Evolutionary conservation across 805 yeast genomes (phyloP), one percentile per base, ranked within the genome.

Genomic region (Schwanniomyces vanrijiae): DNA sequence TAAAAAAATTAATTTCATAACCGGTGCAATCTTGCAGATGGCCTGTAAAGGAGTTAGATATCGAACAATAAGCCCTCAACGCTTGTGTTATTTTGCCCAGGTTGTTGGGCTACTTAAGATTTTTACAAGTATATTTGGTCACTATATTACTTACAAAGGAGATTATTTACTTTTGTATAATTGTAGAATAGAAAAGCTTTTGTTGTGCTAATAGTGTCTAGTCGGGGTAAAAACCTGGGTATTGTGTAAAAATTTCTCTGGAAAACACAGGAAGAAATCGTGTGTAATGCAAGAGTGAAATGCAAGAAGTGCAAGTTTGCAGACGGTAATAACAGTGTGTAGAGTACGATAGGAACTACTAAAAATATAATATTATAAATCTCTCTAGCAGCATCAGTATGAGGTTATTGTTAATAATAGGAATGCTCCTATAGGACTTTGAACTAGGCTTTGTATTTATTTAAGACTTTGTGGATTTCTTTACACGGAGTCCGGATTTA

Each of bases 1-100:
- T 37, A 37, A 37, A 37, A 37, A 37, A 37, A 37, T 37, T 37
- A 37, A 37, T 37, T 37, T 37, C 39, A 37, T 37, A 37, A 37
- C 39, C 39, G 39, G 39, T 37, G 39, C 39, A 37, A 37, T 20
- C 39, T 19, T 37, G 39, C 39, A 37, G 39, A 21, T 37, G 24
- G 39, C 39, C 19, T 20, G 22, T 19, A 37, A 37, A 37, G 39
- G 39, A 37, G 25, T 10, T 21, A 14, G 35, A 31, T 31, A 31
- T 31, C 35, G 11, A 31, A 31, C 35, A 31, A 31, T 31, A 14
- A 31, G 20, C 35, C 35, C 35, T 31, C 35, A 31, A 31, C 19
- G 35, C 35, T 31, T 31, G 20, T 31, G 13, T 26, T 26, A 9
- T 26, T 26, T 26, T 26, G 20, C 35, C 35, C 35, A 31, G 35